Percentiles rank a stretch among this genome's conserved stretches.
These are phyloP conservation scores for Globisporangium emineosum DNA, from an alignment of 352 stramenopile species.

Conservation along the genomic window DNA sequence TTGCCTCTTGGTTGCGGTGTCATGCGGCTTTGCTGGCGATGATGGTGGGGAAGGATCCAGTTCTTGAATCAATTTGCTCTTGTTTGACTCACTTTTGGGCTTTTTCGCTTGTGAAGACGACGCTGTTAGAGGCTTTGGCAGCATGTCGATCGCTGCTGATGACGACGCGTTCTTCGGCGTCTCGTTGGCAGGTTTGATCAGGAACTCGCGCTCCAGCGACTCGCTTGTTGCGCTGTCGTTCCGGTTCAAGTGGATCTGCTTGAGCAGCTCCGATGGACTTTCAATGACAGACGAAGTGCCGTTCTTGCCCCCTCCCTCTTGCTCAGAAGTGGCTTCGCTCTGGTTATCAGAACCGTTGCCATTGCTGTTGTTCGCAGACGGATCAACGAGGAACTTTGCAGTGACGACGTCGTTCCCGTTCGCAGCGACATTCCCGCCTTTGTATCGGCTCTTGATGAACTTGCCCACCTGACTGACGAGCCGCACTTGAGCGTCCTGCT, in stretches of 20 bases:
- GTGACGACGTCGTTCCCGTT: conserved; percentile 65
- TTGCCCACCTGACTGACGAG: conserved; percentile 49
- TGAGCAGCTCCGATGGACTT: conserved; percentile 51
- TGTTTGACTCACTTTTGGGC: conserved; percentile 7
- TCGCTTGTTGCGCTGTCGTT: conserved; percentile 7
- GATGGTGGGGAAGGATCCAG: conserved; percentile 16
- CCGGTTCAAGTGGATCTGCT: conserved; percentile 34
- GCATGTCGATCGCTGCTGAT: neutral
- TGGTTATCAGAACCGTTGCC: conserved; percentile 6
- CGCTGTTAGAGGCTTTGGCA: neutral
- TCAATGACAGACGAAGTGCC: conserved; percentile 23
- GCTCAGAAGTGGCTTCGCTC: neutral
- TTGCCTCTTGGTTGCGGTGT: neutral
- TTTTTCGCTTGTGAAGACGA: neutral
- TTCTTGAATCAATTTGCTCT: conserved; percentile 53
- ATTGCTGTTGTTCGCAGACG: neutral
- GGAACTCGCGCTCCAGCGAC: conserved; percentile 1
- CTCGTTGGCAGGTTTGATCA: conserved; percentile 10
- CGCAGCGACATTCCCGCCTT: conserved; percentile 46
- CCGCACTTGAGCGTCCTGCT: conserved; percentile 52
- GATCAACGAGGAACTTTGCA: conserved; percentile 70
- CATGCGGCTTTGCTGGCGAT: neutral
- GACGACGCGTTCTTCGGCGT: neutral
- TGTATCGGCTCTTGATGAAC: conserved; percentile 86
- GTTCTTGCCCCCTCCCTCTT: neutral